Evolutionary conservation across 495 filamentous ascomycete species (phyloP), one percentile per base, ranked within the genome.

Genomic region (Lasiosphaeris hirsuta): DNA sequence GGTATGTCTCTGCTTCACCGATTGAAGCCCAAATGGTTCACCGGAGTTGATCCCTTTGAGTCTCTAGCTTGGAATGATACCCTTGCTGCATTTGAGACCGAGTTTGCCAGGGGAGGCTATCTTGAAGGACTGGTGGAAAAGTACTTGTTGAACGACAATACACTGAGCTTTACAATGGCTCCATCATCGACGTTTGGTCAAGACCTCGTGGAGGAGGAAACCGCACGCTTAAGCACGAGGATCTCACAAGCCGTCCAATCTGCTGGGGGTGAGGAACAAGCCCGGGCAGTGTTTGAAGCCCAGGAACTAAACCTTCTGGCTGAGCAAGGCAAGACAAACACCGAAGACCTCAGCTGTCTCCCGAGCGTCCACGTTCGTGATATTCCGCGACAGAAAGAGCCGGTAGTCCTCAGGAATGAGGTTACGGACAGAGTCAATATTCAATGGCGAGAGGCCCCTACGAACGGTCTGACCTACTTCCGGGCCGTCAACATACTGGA

Each of bases 381-480:
- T 69, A 96, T 98, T 52, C 87, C 88, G 10, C 83, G 92, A 19
- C 70, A 85, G 61, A 89, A 89, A 64, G 88, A 90, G 61, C 81
- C 74, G 42, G 86, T 88, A 48, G 72, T 83, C 46, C 64, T 96
- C 33, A 80, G 87, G 39, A 82, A 92, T 59, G 86, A 85, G 19
- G 76, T 73, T n/a, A 68, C 89, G 13, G 81, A 84, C 34, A 78
- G 83, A 42, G 80, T 86, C 18, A 85, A 87, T 36, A 83, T 96
- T 30, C 89, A 97, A 52, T 95, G 92, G 90, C 86, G 89, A 43
- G 90, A 92, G 67, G 90, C 92, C 11, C 89, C 88, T 35, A 98
- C 94, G 0, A 97, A 98, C 66, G 94, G 94, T 2, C 71, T 98
- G 49, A 97, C 95, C 1, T 98, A 98, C 70, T 96, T 98, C 74